Conservation (phyloP, 306 rosid species). For the Abrus pulchellus region DNA sequence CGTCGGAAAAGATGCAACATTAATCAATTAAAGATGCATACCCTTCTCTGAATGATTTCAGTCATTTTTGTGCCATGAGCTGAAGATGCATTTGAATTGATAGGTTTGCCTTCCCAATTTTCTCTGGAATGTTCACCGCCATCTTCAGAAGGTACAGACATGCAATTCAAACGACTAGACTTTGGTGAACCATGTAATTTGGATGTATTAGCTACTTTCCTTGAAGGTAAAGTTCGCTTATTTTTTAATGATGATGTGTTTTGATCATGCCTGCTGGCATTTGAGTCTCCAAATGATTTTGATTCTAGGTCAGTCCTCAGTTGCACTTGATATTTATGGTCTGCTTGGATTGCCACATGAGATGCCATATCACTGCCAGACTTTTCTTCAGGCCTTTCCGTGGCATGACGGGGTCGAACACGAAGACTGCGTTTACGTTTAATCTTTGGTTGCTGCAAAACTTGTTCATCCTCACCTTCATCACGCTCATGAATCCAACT, state of each 20-base stretch:
- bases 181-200: constrained; percentile 79
- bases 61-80: constrained; percentile 74
- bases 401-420: constrained; percentile 84
- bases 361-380: constrained; percentile 71
- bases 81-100: constrained; percentile 66
- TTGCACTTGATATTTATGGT: constrained; percentile 68
- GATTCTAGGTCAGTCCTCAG: constrained; percentile 65
- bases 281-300: constrained; percentile 66
- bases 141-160: constrained; percentile 70
- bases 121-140: constrained; percentile 74
- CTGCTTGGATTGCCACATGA: constrained; percentile 67
- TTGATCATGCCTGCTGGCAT: constrained; percentile 70
- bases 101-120: constrained; percentile 74
- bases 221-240: constrained; percentile 72
- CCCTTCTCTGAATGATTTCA: constrained; percentile 92
- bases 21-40: constrained; percentile 52
- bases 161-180: constrained; percentile 72
- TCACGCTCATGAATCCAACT: constrained; percentile 97
- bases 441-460: constrained; percentile 91
- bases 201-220: constrained; percentile 69
- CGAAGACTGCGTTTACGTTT: constrained; percentile 94
- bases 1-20: constrained; percentile 19
- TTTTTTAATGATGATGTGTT: constrained; percentile 70
- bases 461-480: constrained; percentile 95
- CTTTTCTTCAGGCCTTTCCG: constrained; percentile 87